A percentile compares a stretch with the other conserved stretches of the same genome.
phyloP scores from a whole-genome alignment of 2,329 filamentous ascomycete species.

The Coniochaeta pulveracea region DNA sequence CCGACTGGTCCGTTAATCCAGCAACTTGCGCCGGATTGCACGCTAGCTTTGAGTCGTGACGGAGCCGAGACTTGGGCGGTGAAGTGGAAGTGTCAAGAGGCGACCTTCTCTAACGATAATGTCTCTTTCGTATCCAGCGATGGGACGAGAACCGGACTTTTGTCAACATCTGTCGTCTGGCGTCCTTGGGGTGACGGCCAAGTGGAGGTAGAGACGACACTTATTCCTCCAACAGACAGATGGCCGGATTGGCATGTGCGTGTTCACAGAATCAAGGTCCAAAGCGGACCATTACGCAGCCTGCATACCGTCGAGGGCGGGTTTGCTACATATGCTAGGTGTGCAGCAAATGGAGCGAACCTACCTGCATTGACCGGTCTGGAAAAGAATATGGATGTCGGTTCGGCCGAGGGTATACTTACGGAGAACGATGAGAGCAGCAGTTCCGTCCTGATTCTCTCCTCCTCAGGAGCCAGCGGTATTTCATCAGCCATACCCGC shows the following conservation, averaged over 20 bases:
- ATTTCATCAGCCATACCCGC: background rate
- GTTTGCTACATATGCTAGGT: background rate
- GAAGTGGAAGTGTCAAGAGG: slow-evolving; percentile 4
- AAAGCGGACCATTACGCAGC: background rate
- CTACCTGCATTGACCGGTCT: background rate
- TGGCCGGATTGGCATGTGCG: slow-evolving; percentile 4
- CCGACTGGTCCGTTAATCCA: slow-evolving; percentile 17
- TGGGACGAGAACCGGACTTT: background rate
- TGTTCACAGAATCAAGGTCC: background rate
- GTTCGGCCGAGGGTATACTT: background rate
- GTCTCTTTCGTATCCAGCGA: background rate
- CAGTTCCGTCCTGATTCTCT: background rate
- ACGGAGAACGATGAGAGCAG: background rate
- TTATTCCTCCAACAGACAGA: slow-evolving; percentile 4
- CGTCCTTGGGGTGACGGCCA: slow-evolving; percentile 2
- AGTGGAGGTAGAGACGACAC: slow-evolving; percentile 1
- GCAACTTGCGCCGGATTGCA: slow-evolving; percentile 12
- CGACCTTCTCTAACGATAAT: background rate
- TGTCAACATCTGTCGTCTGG: background rate
- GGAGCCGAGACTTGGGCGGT: slow-evolving; percentile 4
- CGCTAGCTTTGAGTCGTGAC: slow-evolving; percentile 3
- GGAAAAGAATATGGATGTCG: background rate
- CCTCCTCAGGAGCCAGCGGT: slow-evolving; percentile 1
- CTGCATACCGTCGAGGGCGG: slow-evolving; percentile 3
- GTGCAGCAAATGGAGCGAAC: background rate